Conservation (phyloP, 23 red algal species). For the Gracilaria domingensis region DNA sequence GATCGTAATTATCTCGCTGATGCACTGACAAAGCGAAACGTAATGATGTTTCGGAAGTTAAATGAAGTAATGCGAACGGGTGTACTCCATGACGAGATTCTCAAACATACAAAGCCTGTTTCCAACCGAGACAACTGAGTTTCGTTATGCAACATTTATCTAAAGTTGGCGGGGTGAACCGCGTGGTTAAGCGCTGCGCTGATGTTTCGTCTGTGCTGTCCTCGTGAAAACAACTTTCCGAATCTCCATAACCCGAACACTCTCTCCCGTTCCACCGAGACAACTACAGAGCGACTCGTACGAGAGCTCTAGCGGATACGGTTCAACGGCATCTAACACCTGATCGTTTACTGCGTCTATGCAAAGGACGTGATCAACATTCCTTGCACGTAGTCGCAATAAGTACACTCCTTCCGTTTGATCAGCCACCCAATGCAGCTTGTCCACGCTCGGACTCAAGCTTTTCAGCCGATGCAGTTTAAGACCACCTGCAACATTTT, state of each 20-base stretch:
- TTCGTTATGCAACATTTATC: too few species aligned
- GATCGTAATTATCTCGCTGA: constrained; percentile 14
- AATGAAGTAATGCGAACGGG: not conserved
- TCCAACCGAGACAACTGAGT: too few species aligned
- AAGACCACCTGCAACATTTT: not conserved
- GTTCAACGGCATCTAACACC: not conserved
- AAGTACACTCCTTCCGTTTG: not conserved
- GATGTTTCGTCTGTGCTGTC: too few species aligned
- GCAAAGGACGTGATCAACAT: not conserved
- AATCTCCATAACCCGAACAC: not conserved
- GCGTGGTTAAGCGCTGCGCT: too few species aligned
- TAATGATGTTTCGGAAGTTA: not conserved
- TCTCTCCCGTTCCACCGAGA: not conserved
- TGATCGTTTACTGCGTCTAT: not conserved
- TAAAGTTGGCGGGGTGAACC: too few species aligned
- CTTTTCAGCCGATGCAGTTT: not conserved
- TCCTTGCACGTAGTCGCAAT: not conserved
- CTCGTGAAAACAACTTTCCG: not conserved
- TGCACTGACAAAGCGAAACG: not conserved
- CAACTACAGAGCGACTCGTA: not conserved
- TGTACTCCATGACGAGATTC: not conserved
- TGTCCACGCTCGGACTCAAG: not conserved
- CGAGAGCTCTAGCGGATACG: not conserved
- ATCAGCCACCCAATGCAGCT: not conserved
- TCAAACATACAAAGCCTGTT: not conserved